These are phyloP conservation scores for Aureobasidium uvarum DNA, from an alignment of 2,329 filamentous ascomycete genomes.

Conservation along the genomic window DNA sequence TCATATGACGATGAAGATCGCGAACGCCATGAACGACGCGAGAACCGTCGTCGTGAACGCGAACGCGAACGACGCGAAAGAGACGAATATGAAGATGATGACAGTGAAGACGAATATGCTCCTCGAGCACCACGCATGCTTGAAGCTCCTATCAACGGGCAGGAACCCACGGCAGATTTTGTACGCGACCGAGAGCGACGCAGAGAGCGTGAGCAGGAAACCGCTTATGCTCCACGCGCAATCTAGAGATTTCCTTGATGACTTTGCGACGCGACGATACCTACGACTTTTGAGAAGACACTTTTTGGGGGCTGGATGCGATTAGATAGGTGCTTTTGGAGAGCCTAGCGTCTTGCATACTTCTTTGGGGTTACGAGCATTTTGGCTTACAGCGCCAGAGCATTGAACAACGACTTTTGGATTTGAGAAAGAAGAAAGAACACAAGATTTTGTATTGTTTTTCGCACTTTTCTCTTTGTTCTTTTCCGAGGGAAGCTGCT, in stretches of 20 bases:
- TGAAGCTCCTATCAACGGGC: constrained; percentile 35
- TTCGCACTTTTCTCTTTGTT: neutral
- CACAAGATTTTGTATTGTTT: neutral
- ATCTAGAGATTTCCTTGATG: constrained; percentile 15
- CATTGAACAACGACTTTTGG: neutral
- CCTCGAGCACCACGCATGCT: constrained; percentile 37
- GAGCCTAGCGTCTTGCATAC: constrained; percentile 5
- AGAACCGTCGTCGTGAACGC: constrained; percentile 31
- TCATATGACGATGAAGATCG: constrained; percentile 35
- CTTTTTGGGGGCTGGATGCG: neutral
- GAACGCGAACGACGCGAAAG: constrained; percentile 35
- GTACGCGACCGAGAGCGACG: constrained; percentile 27
- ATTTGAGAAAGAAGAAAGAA: neutral
- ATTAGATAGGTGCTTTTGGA: neutral
- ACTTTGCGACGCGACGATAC: neutral
- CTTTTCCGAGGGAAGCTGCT: neutral
- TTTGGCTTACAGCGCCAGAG: neutral
- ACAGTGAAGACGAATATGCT: constrained; percentile 38
- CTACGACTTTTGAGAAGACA: neutral
- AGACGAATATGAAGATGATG: constrained; percentile 38
- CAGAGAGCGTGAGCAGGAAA: constrained; percentile 31
- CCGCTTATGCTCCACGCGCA: constrained; percentile 35
- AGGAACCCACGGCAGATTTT: constrained; percentile 23
- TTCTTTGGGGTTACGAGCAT: neutral
- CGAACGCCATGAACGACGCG: constrained; percentile 30